These are phyloP conservation scores for Xylariaceae sp. DNA, from an alignment of 2,329 filamentous ascomycete genomes.

Conservation along the genomic window DNA sequence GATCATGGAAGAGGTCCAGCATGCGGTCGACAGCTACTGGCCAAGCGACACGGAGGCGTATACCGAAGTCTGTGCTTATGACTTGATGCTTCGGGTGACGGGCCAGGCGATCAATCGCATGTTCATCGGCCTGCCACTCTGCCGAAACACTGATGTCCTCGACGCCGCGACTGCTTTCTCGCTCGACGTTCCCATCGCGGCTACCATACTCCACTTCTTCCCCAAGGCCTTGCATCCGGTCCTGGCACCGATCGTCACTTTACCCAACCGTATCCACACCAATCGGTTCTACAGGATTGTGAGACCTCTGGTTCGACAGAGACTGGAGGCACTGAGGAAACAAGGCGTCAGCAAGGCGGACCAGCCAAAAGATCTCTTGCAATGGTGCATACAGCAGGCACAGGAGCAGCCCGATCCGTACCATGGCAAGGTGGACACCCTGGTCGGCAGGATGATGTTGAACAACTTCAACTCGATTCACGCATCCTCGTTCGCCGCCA, in stretches of 20 bases:
- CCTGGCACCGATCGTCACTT: constrained; percentile 20
- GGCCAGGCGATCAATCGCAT: constrained; percentile 28
- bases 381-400: constrained; percentile 15
- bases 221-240: constrained; percentile 22
- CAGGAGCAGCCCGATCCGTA: constrained; percentile 21
- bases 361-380: constrained; percentile 22
- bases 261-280: constrained; percentile 25
- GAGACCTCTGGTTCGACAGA: constrained; percentile 23
- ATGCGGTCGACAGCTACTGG: constrained; percentile 24
- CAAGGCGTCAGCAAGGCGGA: constrained; percentile 1
- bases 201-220: constrained; percentile 18
- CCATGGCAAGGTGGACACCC: constrained; percentile 19
- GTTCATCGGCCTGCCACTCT: constrained; percentile 28
- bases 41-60: constrained; percentile 18
- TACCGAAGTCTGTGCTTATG: constrained; percentile 20
- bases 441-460: constrained; percentile 27
- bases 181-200: constrained; percentile 20
- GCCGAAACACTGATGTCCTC: constrained; percentile 25
- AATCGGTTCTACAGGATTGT: constrained; percentile 21
- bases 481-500: constrained; percentile 33
- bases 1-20: constrained; percentile 26
- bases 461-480: constrained; percentile 36
- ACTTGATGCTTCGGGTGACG: constrained; percentile 24
- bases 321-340: constrained; percentile 18
- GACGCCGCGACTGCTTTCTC: constrained; percentile 23